These are phyloP conservation scores for Dactylellina sp. DNA, from an alignment of 2,329 filamentous ascomycete species.

Conservation along the genomic window DNA sequence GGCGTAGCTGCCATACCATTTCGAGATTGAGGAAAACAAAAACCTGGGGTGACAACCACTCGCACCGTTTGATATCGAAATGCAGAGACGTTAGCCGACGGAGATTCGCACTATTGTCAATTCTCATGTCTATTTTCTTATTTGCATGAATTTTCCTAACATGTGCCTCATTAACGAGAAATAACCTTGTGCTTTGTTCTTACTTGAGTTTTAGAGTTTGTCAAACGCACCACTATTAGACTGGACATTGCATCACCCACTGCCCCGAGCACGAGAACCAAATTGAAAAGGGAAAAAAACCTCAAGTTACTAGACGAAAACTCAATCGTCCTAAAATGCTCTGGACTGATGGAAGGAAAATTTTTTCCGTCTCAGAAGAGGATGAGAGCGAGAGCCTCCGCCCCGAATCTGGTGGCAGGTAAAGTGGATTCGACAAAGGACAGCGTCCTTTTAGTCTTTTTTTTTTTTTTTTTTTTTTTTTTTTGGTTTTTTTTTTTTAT, in stretches of 20 bases:
- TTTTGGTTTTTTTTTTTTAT: too few relatives aligned
- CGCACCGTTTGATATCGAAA: conserved; percentile 25
- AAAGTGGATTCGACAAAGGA: too few relatives aligned
- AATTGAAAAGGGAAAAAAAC: neutral
- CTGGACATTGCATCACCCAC: conserved; percentile 11
- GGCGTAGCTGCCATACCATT: neutral
- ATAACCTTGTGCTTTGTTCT: conserved; percentile 1
- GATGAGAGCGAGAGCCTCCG: too few relatives aligned
- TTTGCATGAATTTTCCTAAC: neutral
- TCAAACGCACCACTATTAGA: conserved; percentile 14
- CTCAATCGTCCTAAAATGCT: neutral
- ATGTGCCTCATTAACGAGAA: conserved; percentile 12
- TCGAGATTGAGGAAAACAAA: too few relatives aligned
- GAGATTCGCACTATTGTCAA: conserved; percentile 12
- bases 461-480: too few relatives aligned
- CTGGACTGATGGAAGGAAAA: neutral
- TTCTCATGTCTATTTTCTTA: conserved; percentile 14
- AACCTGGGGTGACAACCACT: too few relatives aligned
- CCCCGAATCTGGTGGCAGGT: too few relatives aligned
- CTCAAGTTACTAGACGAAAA: conserved; percentile 3
- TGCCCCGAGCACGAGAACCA: neutral
- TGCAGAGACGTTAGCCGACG: conserved; percentile 50
- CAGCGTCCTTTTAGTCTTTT: too few relatives aligned
- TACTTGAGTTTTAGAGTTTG: conserved; percentile 9
- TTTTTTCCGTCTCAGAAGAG: conserved; percentile 29